Evolutionary conservation across 306 rosid species (phyloP), one percentile per base, ranked within the genome.

Genomic region (Potentilla sterilis): DNA sequence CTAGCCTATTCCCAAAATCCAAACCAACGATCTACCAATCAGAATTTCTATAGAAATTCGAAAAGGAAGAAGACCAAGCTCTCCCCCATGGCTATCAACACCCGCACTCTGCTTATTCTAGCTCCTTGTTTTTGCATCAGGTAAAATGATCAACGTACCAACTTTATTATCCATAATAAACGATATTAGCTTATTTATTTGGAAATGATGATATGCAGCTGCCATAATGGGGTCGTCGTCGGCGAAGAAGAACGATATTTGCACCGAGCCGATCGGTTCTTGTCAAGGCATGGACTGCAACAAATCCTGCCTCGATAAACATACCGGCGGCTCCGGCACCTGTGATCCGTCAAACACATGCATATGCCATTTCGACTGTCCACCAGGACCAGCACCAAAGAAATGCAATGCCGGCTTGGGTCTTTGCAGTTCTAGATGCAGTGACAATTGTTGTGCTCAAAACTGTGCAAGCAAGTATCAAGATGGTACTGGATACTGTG

Each of bases 331-430:
- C 35, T n/a, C 35, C 34, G 52, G 52, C 34, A 19, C 71, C 1
- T 67, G 71, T 42, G 71, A 40, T 41, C 6, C 5, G 42, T 19
- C 21, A 35, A 62, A 62, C 21, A 62, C 19, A 12, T 62, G 67
- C 67, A 6, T 6, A 1, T 62, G 67, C 12, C 34, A 4, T 34
- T 62, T 32, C 19, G 21, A 62, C 0, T 62, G 67, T 34, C 43
- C 21, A 34, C 67, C 42, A 28, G 28, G 28, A 28, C 28, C 28
- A 28, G 28, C 28, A 2, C 6, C 16, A 22, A 62, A 62, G 21
- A 32, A 14, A 32, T 62, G 67, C 67, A 62, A 62, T 4, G n/a
- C 43, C 21, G 67, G 67, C 42, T 62, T 62, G 21, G 67, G 67
- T 37, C 11, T 1, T 34, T 62, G 67, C 21, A 62, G 67, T 62